These are phyloP conservation scores for Fusarium miscanthi DNA, from an alignment of 2,329 filamentous ascomycete species.

Conservation along the genomic window DNA sequence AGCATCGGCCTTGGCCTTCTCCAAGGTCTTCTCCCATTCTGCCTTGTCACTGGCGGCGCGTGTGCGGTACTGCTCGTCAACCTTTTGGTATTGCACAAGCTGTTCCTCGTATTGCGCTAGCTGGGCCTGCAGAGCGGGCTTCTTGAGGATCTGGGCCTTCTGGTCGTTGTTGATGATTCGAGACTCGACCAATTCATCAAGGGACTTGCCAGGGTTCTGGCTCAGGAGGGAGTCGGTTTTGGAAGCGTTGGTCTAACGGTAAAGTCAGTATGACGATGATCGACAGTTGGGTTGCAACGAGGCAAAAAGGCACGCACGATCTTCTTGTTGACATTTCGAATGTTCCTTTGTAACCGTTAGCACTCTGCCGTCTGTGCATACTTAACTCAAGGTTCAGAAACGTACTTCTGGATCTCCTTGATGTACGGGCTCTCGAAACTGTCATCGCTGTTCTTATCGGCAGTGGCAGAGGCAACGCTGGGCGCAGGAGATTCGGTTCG, in stretches of 20 bases:
- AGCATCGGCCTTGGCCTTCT: constrained; percentile 66
- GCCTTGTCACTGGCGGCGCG: constrained; percentile 68
- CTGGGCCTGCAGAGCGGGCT: constrained; percentile 76
- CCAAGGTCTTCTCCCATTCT: constrained; percentile 68
- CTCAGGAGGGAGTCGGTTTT: constrained; percentile 77
- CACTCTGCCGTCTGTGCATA: neutral
- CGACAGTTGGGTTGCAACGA: constrained; percentile 10
- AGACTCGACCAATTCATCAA: constrained; percentile 77
- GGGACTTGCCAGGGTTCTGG: constrained; percentile 75
- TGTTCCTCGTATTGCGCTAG: constrained; percentile 79
- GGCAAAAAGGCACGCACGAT: constrained; percentile 70
- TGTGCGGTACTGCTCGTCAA: constrained; percentile 76
- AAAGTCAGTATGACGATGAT: constrained; percentile 32
- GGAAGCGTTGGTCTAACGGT: constrained; percentile 70
- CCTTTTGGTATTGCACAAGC: constrained; percentile 77
- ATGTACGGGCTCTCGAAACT: constrained; percentile 80
- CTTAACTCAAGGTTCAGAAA: constrained; percentile 6
- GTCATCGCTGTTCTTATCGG: constrained; percentile 66
- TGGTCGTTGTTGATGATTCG: constrained; percentile 86
- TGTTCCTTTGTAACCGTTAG: constrained; percentile 68
- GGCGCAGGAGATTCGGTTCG: constrained; percentile 67
- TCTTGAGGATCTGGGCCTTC: constrained; percentile 81
- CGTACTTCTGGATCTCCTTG: constrained; percentile 90
- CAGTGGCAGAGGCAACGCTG: constrained; percentile 57
- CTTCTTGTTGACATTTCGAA: constrained; percentile 95